Percentiles rank a stretch among this genome's conserved stretches.
These are phyloP conservation scores for Dioscorea cayenensis DNA, from an alignment of 116 monocot species.

Conservation along the genomic window DNA sequence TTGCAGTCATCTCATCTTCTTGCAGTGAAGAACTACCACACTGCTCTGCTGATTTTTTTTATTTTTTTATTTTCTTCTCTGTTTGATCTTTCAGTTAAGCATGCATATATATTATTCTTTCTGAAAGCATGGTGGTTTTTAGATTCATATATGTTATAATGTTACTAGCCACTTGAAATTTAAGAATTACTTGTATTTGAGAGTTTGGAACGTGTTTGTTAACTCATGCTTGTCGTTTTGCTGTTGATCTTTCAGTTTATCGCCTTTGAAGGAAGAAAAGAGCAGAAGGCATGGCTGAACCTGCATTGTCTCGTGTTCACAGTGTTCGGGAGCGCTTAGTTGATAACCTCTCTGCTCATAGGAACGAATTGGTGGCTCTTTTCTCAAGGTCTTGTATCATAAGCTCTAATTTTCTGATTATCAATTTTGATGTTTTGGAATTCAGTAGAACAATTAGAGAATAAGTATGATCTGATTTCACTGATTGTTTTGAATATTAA, in stretches of 20 bases:
- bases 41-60: too few species aligned
- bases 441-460: too few species aligned
- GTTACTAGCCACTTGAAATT: background rate
- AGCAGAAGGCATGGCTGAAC: constrained; percentile 43
- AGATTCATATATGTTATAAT: background rate
- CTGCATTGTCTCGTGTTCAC: constrained; percentile 51
- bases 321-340: constrained; percentile 71
- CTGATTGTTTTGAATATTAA: background rate
- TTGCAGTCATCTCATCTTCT: too few species aligned
- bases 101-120: too few species aligned
- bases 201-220: background rate
- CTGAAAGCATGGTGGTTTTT: background rate
- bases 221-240: background rate
- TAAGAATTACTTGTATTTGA: background rate
- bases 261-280: constrained; percentile 2
- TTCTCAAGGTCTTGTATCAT: constrained; percentile 69
- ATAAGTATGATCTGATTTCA: too few species aligned
- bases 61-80: too few species aligned
- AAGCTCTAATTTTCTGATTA: too few species aligned
- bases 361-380: constrained; percentile 68
- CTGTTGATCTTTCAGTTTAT: background rate
- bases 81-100: too few species aligned
- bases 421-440: too few species aligned
- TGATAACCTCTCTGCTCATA: constrained; percentile 73
- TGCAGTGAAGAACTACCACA: too few species aligned